Evolutionary conservation across 257 asterid genomes (phyloP), one percentile per base, ranked within the genome.

Genomic region (Ophiorrhiza pumila): DNA sequence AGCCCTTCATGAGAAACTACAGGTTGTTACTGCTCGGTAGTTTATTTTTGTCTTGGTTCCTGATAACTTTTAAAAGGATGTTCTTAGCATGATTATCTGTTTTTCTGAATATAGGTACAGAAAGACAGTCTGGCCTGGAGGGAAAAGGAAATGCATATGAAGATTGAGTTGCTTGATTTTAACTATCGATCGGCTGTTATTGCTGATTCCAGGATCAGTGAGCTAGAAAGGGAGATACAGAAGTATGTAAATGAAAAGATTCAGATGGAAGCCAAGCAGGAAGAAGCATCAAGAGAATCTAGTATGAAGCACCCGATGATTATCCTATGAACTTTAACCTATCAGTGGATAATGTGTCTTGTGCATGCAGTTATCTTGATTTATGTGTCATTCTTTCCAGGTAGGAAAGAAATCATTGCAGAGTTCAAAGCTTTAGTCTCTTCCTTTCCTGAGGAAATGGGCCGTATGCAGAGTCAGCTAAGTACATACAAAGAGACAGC

Each of bases 391-490:
- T 39, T 34, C 61, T 58, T 83, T 79, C 71, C 88, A 95, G 99
- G 98, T 65, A 85, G 98, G 85, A 92, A 89, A 76, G 96, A 95
- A 75, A 88, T 92, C 49, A 90, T 92, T 78, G 87, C 90, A 4
- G 87, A 88, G 84, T 95, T 95, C 68, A 92, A 88, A 82, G 84
- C 85, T 1, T 80, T 95, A 80, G 89, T 87, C 82, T 85, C 98
- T 76, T 90, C 96, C 37, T 95, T 92, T 85, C 97, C 98, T 59
- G 96, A 90, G 83, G 86, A 80, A 77, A 95, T 95, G 99, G 91
- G 91, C 34, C 81, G 67, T 83, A 92, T 95, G 96, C 96, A 95
- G 85, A 89, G 80, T 79, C 91, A 90, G 76, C 79, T 95, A 68
- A 88, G 89, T 77, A 81, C 81, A 62, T 88, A 87, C 88, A 95